Percentiles rank a stretch among this genome's conserved stretches.
phyloP scores from a whole-genome alignment of 2,329 filamentous ascomycete genomes.

The Phaeosphaeria sp. region DNA sequence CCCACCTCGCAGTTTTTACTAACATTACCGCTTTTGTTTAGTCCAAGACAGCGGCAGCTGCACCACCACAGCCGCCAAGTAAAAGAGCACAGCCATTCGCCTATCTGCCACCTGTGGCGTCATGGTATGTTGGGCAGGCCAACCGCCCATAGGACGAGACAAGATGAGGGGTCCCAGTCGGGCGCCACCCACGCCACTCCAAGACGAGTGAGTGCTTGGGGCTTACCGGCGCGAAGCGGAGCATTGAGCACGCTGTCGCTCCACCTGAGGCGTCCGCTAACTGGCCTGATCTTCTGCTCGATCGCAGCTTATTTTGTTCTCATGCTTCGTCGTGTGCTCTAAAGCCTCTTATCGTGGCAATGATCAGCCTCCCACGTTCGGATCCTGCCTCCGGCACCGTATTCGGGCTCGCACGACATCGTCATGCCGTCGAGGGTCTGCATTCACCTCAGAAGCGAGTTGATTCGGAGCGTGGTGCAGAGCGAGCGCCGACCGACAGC shows the following conservation, averaged over 20 bases:
- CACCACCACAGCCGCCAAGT: conserved; percentile 39
- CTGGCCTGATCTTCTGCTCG: conserved; percentile 28
- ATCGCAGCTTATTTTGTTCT: conserved; percentile 24
- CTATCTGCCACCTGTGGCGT: conserved; percentile 44
- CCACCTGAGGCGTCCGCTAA: conserved; percentile 19
- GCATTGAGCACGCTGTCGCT: conserved; percentile 22
- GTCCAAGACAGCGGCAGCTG: conserved; percentile 28
- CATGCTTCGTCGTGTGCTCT: conserved; percentile 36
- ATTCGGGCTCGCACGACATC: conserved; percentile 7
- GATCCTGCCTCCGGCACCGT: conserved; percentile 10
- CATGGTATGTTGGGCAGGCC: conserved; percentile 29
- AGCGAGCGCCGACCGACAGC: conserved; percentile 27
- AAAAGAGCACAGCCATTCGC: conserved; percentile 35
- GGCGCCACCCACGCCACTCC: conserved; percentile 44
- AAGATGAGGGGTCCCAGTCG: conserved; percentile 25
- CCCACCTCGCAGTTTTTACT: conserved; percentile 22
- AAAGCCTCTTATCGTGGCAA: conserved; percentile 30
- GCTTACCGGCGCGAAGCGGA: conserved; percentile 25
- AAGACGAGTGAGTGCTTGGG: conserved; percentile 26
- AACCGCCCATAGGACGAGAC: conserved; percentile 23
- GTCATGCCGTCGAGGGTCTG: conserved; percentile 25
- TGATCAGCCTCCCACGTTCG: conserved; percentile 30
- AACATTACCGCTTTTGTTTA: conserved; percentile 16
- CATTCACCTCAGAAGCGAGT: conserved; percentile 21
- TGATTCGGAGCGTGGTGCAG: conserved; percentile 21